These are phyloP conservation scores for Arbutus unedo DNA, from an alignment of 148 eudicot species.

Conservation along the genomic window DNA sequence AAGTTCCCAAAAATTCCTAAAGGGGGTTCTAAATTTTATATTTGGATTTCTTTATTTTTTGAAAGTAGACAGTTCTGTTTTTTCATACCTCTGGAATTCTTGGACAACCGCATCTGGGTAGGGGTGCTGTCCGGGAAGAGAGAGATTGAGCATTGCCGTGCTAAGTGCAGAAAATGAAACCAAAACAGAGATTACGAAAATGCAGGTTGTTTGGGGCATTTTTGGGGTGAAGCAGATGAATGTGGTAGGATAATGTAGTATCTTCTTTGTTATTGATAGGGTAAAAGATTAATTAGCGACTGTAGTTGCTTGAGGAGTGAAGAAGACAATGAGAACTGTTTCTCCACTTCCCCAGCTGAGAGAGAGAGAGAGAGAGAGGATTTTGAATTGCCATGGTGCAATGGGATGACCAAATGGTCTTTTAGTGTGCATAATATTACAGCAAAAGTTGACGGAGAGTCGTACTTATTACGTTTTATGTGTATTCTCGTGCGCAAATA, in stretches of 20 bases:
- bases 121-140: constrained; percentile 3
- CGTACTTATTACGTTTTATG: too few relatives aligned
- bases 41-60: too few relatives aligned
- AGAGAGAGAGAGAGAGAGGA: neutral
- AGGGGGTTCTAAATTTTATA: too few relatives aligned
- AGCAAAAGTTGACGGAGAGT: neutral
- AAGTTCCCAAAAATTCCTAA: too few relatives aligned
- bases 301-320: neutral
- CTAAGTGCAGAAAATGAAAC: constrained; percentile 21
- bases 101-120: neutral
- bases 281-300: neutral
- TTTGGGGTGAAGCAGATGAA: constrained; percentile 6
- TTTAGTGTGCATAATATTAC: neutral
- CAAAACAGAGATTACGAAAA: constrained; percentile 43
- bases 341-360: neutral
- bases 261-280: neutral
- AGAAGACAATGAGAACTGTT: neutral
- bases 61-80: neutral
- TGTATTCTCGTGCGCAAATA: neutral
- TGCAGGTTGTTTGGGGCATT: constrained; percentile 50
- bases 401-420: neutral
- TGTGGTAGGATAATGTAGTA: neutral
- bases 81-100: neutral
- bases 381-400: neutral
- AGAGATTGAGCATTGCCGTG: constrained; percentile 20